Conservation (phyloP, 352 stramenopile genomes). For the Phytophthora sp. region DNA sequence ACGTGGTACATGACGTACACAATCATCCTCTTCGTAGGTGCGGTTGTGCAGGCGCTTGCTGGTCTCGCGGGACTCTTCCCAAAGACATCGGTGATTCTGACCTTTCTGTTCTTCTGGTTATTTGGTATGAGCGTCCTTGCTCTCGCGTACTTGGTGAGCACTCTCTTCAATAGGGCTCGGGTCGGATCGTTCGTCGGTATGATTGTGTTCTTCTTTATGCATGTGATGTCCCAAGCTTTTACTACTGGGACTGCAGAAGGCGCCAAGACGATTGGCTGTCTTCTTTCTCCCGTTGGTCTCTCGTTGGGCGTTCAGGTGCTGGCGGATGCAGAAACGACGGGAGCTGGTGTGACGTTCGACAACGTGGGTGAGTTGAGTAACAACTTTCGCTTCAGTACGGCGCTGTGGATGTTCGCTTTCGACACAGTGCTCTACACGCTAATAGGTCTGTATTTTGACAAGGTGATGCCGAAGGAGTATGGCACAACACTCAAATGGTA, state of each 20-base stretch:
- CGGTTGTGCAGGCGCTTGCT: constrained; percentile 55
- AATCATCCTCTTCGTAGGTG: constrained; percentile 73
- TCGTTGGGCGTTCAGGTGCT: constrained; percentile 69
- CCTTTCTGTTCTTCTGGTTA: constrained; percentile 83
- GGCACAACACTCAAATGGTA: constrained; percentile 91
- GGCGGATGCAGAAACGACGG: constrained; percentile 49
- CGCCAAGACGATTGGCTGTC: constrained; percentile 52
- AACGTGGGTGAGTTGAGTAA: constrained; percentile 44
- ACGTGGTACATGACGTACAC: constrained; percentile 90
- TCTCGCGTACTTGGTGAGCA: constrained; percentile 59
- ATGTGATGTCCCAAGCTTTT: constrained; percentile 63
- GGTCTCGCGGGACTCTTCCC: constrained; percentile 49
- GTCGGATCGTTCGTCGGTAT: constrained; percentile 71
- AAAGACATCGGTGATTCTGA: constrained; percentile 48
- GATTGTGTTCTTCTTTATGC: constrained; percentile 87
- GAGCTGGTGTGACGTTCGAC: constrained; percentile 49
- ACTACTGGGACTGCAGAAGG: constrained; percentile 17
- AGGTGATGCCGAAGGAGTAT: constrained; percentile 91
- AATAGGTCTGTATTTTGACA: constrained; percentile 90
- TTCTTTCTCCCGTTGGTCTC: constrained; percentile 69
- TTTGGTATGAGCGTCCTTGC: constrained; percentile 53
- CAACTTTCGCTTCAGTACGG: constrained; percentile 63
- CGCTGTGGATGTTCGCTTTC: constrained; percentile 78
- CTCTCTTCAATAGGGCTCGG: constrained; percentile 77
- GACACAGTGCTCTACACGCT: constrained; percentile 91